These are phyloP conservation scores for Nothophytophthora sp. DNA, from an alignment of 352 stramenopile species.

Conservation along the genomic window DNA sequence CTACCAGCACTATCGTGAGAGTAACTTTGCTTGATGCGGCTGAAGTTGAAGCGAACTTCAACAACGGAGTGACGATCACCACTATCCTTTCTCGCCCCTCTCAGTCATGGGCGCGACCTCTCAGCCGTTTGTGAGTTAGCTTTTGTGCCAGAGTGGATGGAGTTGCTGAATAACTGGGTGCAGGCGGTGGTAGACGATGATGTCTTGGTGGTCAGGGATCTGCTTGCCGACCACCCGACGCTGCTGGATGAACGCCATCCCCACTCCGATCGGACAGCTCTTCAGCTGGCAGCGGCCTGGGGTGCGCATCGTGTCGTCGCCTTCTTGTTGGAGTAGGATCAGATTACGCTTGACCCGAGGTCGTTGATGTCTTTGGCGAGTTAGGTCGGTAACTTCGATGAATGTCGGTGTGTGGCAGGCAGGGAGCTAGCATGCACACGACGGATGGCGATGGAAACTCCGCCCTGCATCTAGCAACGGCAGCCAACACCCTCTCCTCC, in stretches of 20 bases:
- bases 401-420: constrained; percentile 2
- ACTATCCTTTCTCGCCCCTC: too few relatives aligned
- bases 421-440: constrained; percentile 14
- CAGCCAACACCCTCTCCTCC: constrained; percentile 16
- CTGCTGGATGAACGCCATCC: constrained; percentile 21
- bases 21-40: too few relatives aligned
- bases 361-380: constrained; percentile 7
- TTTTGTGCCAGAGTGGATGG: too few relatives aligned
- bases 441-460: constrained; percentile 23
- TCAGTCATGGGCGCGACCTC: too few relatives aligned
- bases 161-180: constrained; percentile 16
- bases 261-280: constrained; percentile 14
- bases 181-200: constrained; percentile 13
- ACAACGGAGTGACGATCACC: too few relatives aligned
- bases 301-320: constrained; percentile 10
- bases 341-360: constrained; percentile 3
- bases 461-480: constrained; percentile 20
- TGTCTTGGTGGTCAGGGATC: background rate
- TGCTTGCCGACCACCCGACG: constrained; percentile 6
- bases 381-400: background rate
- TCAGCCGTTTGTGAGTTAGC: too few relatives aligned
- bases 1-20: too few relatives aligned
- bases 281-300: constrained; percentile 20
- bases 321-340: constrained; percentile 15
- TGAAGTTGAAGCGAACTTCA: too few relatives aligned